Conservation (phyloP, 148 eudicot species). For the Camellia granthamiana region DNA sequence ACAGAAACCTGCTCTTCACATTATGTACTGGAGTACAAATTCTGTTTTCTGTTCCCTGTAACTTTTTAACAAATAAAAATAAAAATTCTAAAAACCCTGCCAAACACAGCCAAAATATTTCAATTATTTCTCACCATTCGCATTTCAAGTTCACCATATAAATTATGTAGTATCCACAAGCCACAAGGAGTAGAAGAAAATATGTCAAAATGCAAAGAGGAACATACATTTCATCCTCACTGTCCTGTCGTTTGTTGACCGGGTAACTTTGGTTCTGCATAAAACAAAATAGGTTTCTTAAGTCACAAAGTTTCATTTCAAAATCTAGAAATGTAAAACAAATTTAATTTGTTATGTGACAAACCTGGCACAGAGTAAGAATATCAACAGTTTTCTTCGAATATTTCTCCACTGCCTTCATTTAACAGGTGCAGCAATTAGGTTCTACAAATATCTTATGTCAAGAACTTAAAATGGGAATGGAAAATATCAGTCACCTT, state of each 20-base stretch:
- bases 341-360: not conserved
- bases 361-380: conserved; percentile 39
- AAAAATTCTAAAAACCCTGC: not conserved
- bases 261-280: conserved; percentile 17
- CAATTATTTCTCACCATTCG: not conserved
- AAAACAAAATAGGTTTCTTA: not conserved
- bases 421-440: conserved; percentile 14
- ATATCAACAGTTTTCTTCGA: conserved; percentile 30
- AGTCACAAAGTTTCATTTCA: not conserved
- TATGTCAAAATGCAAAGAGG: not conserved
- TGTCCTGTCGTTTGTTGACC: not conserved
- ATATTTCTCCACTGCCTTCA: conserved; percentile 49
- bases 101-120: too few species aligned
- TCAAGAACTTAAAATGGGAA: conserved; percentile 6
- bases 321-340: not conserved
- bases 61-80: not conserved
- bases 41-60: too few species aligned
- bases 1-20: too few species aligned
- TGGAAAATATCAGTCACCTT: conserved; percentile 35
- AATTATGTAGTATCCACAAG: not conserved
- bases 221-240: conserved; percentile 19
- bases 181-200: not conserved
- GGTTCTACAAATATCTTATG: conserved; percentile 9
- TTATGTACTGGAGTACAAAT: too few species aligned
- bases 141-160: not conserved